These are phyloP conservation scores for Xylariaceae sp. DNA, from an alignment of 2,329 filamentous ascomycete genomes.

Conservation along the genomic window DNA sequence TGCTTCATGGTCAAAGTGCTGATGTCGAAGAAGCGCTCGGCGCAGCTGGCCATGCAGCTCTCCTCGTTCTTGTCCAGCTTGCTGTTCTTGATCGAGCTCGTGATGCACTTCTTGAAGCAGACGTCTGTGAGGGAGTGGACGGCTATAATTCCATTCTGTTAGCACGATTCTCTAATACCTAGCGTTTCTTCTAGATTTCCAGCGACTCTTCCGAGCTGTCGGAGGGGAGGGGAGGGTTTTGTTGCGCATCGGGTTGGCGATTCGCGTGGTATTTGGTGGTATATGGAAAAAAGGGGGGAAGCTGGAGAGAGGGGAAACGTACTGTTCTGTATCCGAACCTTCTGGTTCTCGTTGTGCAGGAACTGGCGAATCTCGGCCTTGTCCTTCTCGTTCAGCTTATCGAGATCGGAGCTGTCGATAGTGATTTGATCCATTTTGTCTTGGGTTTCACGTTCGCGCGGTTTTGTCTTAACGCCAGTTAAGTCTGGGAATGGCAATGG, in stretches of 20 bases:
- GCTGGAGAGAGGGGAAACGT: constrained; percentile 30
- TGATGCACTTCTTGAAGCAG: constrained; percentile 95
- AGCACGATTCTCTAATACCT: background rate
- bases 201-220: too few relatives aligned
- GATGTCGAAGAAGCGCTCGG: constrained; percentile 87
- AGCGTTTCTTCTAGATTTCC: too few relatives aligned
- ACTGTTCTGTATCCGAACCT: constrained; percentile 63
- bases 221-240: too few relatives aligned
- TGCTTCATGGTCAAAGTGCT: constrained; percentile 82
- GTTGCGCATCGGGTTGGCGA: too few relatives aligned
- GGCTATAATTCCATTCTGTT: constrained; percentile 36
- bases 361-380: constrained; percentile 86
- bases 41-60: constrained; percentile 83
- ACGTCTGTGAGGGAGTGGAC: constrained; percentile 59
- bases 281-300: background rate
- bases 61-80: constrained; percentile 75
- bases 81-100: constrained; percentile 62
- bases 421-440: constrained; percentile 19
- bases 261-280: too few relatives aligned
- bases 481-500: background rate
- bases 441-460: too few relatives aligned
- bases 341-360: constrained; percentile 77
- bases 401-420: constrained; percentile 57
- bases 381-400: constrained; percentile 72
- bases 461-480: background rate